Evolutionary conservation across 2,329 filamentous ascomycete genomes (phyloP), one percentile per base, ranked within the genome.

Genomic region (Colletotrichum australisinense): DNA sequence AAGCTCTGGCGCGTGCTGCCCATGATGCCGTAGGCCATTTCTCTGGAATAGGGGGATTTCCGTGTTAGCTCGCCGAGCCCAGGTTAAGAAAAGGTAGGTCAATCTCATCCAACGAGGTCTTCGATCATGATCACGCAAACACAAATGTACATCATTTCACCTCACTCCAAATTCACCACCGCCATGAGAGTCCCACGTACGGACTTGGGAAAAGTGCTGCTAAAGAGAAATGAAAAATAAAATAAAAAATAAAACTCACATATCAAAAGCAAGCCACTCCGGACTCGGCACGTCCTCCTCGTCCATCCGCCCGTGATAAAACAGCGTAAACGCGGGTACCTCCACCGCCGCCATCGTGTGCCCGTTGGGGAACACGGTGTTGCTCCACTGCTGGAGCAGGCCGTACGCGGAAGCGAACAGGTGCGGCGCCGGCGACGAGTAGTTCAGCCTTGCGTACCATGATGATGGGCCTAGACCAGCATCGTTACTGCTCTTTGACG

Each of bases 21-120:
- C 83, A 87, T 88, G 74, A 89, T 88, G 5, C 84, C 85, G 75
- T 88, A 88, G n/a, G 86, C 82, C 87, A 88, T 88, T 69, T 86
- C 86, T 53, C 81, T 83, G 56, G 19, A 6, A 58, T 26, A 26
- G 26, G 26, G 26, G 22, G 26, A 46, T 66, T 22, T 28, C 30
- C 24, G 35, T 24, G 28, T 63, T 5, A 63, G 60, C 38, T 16
- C 11, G 12, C 38, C 38, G 12, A 19, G 38, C 30, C 30, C 30
- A 30, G 30, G 0, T 30, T 1, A 30, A 30, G 26, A 26, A 26
- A 26, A 26, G 26, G 26, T 26, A 26, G 26, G 26, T 26, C 26
- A 26, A 26, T 26, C 26, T 26, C 26, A 26, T 26, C 26, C 26
- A 26, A 26, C 26, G 26, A 26, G 26, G 26, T 3, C 26, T 26